Evolutionary conservation across 352 stramenopile genomes (phyloP).

Genomic region (Peronosclerospora sorghi): DNA sequence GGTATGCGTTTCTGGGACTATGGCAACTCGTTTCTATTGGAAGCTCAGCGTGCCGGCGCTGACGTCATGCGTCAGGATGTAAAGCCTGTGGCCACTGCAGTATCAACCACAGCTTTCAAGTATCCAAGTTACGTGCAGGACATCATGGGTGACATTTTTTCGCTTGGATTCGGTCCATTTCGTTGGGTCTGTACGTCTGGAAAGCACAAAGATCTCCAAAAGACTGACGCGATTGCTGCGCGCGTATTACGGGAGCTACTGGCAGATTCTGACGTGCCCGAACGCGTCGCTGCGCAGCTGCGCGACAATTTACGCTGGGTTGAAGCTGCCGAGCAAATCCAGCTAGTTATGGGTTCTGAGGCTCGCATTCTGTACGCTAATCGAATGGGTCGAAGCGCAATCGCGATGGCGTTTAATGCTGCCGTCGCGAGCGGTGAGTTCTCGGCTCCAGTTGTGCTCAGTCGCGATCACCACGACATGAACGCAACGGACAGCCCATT

Average conservation of each 20-base stretch:
- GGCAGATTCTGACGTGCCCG: slow-evolving; percentile 26
- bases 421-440: slow-evolving; percentile 61
- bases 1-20: slow-evolving; percentile 88
- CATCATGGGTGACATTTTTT: slow-evolving; percentile 89
- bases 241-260: slow-evolving; percentile 62
- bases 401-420: slow-evolving; percentile 79
- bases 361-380: slow-evolving; percentile 84
- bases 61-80: slow-evolving; percentile 44
- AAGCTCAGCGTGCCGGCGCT: slow-evolving; percentile 70
- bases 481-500: slow-evolving; percentile 82
- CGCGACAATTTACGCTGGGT: slow-evolving; percentile 83
- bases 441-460: slow-evolving; percentile 65
- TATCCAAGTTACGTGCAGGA: slow-evolving; percentile 86
- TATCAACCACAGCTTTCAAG: slow-evolving; percentile 72
- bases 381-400: slow-evolving; percentile 56
- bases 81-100: slow-evolving; percentile 34
- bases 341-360: slow-evolving; percentile 83
- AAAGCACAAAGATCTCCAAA: slow-evolving; percentile 47
- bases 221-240: slow-evolving; percentile 67
- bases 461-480: slow-evolving; percentile 84
- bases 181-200: slow-evolving; percentile 81
- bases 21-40: slow-evolving; percentile 83
- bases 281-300: slow-evolving; percentile 58
- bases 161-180: slow-evolving; percentile 83
- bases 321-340: slow-evolving; percentile 69